Conservation (phyloP, 345 rosid genomes). For the Ceriops tagal region DNA sequence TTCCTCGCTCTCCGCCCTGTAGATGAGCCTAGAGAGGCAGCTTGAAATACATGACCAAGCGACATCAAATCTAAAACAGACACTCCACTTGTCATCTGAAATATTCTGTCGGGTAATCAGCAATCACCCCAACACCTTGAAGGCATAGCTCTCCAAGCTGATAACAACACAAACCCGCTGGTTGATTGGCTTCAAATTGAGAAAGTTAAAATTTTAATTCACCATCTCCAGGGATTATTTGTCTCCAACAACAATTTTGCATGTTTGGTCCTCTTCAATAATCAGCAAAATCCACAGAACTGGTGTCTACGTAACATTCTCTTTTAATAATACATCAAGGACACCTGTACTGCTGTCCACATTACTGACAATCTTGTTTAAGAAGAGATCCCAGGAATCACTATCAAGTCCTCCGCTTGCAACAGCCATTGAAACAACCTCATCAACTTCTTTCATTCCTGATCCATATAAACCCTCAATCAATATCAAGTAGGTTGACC, state of each 20-base stretch:
- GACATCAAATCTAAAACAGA: constrained; percentile 2
- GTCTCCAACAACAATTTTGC: no score
- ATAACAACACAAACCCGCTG: no score
- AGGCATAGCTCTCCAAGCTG: no score
- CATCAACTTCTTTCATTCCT: constrained; percentile 45
- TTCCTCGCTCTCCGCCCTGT: not conserved
- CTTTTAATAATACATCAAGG: constrained; percentile 38
- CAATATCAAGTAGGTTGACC: constrained; percentile 46
- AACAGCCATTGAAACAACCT: constrained; percentile 47
- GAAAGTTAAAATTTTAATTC: not conserved
- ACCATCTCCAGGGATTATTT: no score
- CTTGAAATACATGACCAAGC: not conserved
- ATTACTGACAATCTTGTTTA: constrained; percentile 36
- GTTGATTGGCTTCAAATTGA: not conserved
- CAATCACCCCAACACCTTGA: not conserved
- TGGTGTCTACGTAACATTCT: constrained; percentile 17
- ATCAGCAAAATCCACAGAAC: no score
- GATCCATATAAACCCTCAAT: constrained; percentile 41
- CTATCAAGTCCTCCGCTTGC: constrained; percentile 43
- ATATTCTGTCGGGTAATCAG: not conserved
- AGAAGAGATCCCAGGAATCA: constrained; percentile 58
- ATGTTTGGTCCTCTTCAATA: no score
- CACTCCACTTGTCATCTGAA: not conserved
- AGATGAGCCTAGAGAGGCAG: not conserved
- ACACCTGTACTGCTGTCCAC: constrained; percentile 34